Evolutionary conservation across 495 filamentous ascomycete species (phyloP).

Genomic region (Elaphomyces granulatus): DNA sequence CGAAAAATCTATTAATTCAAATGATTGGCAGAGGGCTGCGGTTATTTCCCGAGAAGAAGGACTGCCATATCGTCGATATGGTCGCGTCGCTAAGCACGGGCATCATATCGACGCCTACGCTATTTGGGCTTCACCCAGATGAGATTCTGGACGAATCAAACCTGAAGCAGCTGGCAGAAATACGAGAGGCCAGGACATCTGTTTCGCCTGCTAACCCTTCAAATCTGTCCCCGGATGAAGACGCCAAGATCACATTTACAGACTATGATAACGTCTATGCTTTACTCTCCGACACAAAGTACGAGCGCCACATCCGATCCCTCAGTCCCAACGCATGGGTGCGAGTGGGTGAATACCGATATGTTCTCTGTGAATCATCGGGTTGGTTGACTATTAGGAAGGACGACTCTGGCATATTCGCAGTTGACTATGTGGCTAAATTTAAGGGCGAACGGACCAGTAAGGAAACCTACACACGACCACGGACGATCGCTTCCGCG

Average conservation of each 20-base stretch:
- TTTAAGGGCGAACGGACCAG: conserved; percentile 26
- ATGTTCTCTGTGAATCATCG: conserved; percentile 41
- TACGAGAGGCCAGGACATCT: conserved; percentile 30
- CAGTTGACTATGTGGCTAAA: conserved; percentile 22
- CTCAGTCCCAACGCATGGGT: conserved; percentile 74
- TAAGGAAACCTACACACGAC: conserved; percentile 41
- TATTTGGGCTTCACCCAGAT: conserved; percentile 87
- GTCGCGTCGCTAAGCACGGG: conserved; percentile 68
- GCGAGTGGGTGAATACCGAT: conserved; percentile 45
- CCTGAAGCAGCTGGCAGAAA: conserved; percentile 39
- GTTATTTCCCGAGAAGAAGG: conserved; percentile 58
- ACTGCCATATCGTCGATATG: conserved; percentile 97
- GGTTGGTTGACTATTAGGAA: conserved; percentile 49
- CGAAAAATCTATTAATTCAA: conserved; percentile 80
- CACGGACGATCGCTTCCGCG: conserved; percentile 46
- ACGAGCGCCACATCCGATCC: conserved; percentile 61
- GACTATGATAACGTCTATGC: conserved; percentile 84
- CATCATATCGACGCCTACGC: conserved; percentile 75
- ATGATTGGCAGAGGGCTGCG: conserved; percentile 97
- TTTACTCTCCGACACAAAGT: conserved; percentile 66
- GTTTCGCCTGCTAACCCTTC: conserved; percentile 11
- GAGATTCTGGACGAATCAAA: conserved; percentile 53
- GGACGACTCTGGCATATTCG: conserved; percentile 12
- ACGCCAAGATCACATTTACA: conserved; percentile 44
- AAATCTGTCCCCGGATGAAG: conserved; percentile 6